Evolutionary conservation across 78 protist species (phyloP).

Genomic region (Anaeramoeba ignava): DNA sequence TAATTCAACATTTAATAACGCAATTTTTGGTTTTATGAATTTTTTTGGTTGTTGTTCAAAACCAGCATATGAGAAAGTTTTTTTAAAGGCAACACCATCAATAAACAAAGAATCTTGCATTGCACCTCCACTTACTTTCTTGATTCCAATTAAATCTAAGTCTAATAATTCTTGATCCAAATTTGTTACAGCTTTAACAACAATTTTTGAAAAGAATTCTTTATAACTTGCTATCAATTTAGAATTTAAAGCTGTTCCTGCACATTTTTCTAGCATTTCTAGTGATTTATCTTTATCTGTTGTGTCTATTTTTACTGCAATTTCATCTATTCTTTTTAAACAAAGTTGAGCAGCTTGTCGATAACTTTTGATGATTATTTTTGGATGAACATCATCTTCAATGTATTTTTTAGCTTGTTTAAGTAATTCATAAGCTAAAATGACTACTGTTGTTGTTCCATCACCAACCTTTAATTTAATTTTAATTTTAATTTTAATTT

Average conservation of each 20-base stretch:
- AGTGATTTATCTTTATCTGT: no score
- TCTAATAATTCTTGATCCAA: slow-evolving; percentile 57
- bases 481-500: no score
- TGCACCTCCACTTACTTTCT: slow-evolving; percentile 90
- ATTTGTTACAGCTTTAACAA: slow-evolving; percentile 70
- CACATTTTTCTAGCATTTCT: slow-evolving; percentile 71
- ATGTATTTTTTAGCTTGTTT: slow-evolving; percentile 82
- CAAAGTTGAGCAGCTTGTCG: no score
- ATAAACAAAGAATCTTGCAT: slow-evolving; percentile 80
- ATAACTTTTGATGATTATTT: slow-evolving; percentile 73
- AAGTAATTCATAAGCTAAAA: slow-evolving; percentile 90
- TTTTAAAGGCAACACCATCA: slow-evolving; percentile 99
- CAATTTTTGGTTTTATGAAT: slow-evolving; percentile 75
- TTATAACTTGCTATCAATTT: slow-evolving; percentile 73
- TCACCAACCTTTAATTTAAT: slow-evolving; percentile 98
- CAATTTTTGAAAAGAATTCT: slow-evolving; percentile 85
- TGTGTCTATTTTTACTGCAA: no score
- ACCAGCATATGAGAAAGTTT: slow-evolving; percentile 97
- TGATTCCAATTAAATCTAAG: slow-evolving; percentile 89
- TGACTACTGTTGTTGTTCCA: slow-evolving; percentile 97
- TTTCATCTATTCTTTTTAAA: no score
- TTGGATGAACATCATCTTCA: slow-evolving; percentile 96
- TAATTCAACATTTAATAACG: slow-evolving; percentile 91
- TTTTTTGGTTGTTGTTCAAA: slow-evolving; percentile 97
- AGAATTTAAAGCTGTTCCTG: slow-evolving; percentile 89